Evolutionary conservation across 1,139 yeast species (phyloP), one percentile per base, ranked within the genome.

Genomic region (Williopsis jadinii): DNA sequence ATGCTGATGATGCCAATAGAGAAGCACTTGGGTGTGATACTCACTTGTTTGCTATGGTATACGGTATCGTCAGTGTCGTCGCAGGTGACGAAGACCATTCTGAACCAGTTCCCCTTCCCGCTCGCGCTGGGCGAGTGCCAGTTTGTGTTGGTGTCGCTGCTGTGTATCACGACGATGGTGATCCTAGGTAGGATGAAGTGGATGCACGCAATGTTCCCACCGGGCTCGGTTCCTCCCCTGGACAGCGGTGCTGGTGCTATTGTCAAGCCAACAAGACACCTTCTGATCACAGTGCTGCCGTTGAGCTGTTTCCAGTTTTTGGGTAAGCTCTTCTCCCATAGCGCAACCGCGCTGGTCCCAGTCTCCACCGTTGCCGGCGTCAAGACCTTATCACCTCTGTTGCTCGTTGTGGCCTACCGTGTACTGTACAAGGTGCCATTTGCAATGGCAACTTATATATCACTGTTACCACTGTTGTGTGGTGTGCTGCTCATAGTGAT

Each of bases 321-420:
- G 26, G 98, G 97, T 24, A 97, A 92, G 61, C 77, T 87, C 52
- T 79, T 95, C 41, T 81, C 94, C 8, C 97, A 88, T 60, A 83
- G 84, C 58, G 95, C 97, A 19, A 90, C 97, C 2, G 77, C 92
- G 5, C 65, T 84, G 45, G 88, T 92, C 29, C 97, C 97, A 0
- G 96, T 92, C 11, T 86, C 97, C 1, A 71, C 92, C 47, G 97
- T 92, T 19, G 96, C 92, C 56, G 92, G 97, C 34, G 82, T 92
- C 54, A 92, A 92, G 66, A 92, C 97, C 1, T 68, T 90, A 35
- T 83, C 95, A 19, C 98, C 98, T 2, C 68, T 92, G 36, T 76
- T 86, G 42, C 86, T 96, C 1, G 95, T 92, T 11, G 60, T 80
- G 14, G 80, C 86, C 27, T 90, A 90, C 63, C 71, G 88, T 47